Base-by-base conservation (phyloP, 108 stramenopile genomes). In the Stephanodiscus triporus region DNA sequence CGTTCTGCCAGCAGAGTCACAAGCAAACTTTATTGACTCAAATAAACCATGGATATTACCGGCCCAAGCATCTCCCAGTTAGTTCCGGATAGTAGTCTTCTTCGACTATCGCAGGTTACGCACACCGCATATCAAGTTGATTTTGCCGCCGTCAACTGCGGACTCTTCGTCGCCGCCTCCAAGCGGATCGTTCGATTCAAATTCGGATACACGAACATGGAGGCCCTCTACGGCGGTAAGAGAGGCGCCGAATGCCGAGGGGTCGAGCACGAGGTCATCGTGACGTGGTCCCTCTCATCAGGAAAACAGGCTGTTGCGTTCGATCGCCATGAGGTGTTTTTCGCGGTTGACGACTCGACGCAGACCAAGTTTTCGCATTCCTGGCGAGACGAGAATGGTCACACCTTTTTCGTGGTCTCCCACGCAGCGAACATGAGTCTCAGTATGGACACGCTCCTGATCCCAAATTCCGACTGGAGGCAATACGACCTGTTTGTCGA, bases 151-250 rank as follows among this genome's bases (percentile, higher is more conserved):
- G 57, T 47, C 8, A 82, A 82, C 38, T 74, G 73, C 42, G 84
- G 84, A 9, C 72, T 60, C 49, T 73, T 75, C 17, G 53, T 85
- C 19, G 59, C 77, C 0, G 63, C 60, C 0, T 82, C 84, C 27
- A 85, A 85, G 51, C 75, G 80, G 13, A 58, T 70, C 51, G 74
- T 85, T 58, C 70, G 76, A 27, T 85, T 81, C 76, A 74, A 82
- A 47, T 85, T 85, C 78, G 84, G 84, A 43, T 85, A 73, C 67
- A 73, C 81, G 26, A 82, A 82, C 49, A 17, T 48, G 20, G 63
- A 60, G 36, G 80, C 84, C 45, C 24, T 81, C 11, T 42, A 59
- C 23, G 59, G 42, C 36, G 81, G 77, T 4, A 63, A 58, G 55
- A 66, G 55, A 9, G 84, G 84, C 16, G 60, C 61, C n/a, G 84